These are phyloP conservation scores for Ascosphaera acerosa DNA, from an alignment of 2,329 filamentous ascomycete genomes.

Conservation along the genomic window DNA sequence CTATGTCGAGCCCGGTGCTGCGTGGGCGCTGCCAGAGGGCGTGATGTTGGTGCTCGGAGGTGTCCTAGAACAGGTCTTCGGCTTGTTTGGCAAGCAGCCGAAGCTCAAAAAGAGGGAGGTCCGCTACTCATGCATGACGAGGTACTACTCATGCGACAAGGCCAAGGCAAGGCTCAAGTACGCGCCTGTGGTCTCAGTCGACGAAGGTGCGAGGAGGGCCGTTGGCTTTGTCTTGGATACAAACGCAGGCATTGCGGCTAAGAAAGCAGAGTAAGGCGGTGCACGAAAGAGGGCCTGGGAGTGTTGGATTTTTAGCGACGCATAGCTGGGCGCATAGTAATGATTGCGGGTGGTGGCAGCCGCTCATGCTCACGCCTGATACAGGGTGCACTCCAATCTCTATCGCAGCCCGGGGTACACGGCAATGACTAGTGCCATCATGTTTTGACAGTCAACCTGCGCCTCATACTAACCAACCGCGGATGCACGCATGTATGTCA, in stretches of 20 bases:
- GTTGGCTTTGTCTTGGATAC: conserved; percentile 18
- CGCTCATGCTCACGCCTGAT: no score
- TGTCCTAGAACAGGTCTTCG: conserved; percentile 18
- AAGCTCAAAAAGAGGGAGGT: conserved; percentile 20
- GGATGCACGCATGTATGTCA: no score
- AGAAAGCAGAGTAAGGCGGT: conserved; percentile 16
- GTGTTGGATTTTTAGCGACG: no score
- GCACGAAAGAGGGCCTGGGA: no score
- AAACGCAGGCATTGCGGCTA: conserved; percentile 11
- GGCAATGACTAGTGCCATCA: no score
- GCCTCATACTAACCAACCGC: no score
- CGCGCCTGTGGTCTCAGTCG: conserved; percentile 18
- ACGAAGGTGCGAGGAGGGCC: conserved; percentile 23
- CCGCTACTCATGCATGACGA: conserved; percentile 24
- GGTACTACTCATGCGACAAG: conserved; percentile 23
- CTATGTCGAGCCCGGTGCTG: conserved; percentile 18
- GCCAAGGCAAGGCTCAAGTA: conserved; percentile 22
- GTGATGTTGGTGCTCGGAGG: conserved; percentile 17
- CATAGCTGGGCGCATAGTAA: no score
- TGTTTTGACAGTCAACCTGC: no score
- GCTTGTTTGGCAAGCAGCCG: conserved; percentile 21
- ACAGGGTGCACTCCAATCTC: no score
- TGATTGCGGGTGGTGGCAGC: no score
- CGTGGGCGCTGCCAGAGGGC: conserved; percentile 18
- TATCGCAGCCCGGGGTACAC: no score